Conservation (phyloP, 2,329 filamentous ascomycete species). For the Proliferodiscus dingleyae region DNA sequence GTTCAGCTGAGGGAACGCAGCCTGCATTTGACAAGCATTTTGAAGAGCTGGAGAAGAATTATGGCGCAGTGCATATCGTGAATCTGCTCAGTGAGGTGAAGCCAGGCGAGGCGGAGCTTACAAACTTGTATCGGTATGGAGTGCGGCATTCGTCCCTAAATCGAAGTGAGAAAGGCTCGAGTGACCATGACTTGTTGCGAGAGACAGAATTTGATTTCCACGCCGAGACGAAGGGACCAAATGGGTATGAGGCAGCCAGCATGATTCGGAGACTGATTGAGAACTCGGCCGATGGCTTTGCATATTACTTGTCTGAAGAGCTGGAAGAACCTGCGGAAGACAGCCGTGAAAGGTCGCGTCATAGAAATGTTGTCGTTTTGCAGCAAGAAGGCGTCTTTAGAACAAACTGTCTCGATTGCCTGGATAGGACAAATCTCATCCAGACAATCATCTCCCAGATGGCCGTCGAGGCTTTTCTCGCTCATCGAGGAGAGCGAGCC, state of each 20-base stretch:
- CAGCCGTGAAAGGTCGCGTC: constrained; percentile 33
- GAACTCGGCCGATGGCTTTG: constrained; percentile 77
- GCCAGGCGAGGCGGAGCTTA: constrained; percentile 78
- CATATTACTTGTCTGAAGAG: constrained; percentile 83
- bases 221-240: constrained; percentile 80
- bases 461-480: constrained; percentile 80
- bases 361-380: constrained; percentile 60
- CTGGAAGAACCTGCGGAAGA: constrained; percentile 39
- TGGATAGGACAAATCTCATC: constrained; percentile 92
- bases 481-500: constrained; percentile 64
- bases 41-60: constrained; percentile 75
- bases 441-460: constrained; percentile 94
- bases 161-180: constrained; percentile 48
- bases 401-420: constrained; percentile 92
- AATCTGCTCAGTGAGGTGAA: constrained; percentile 92
- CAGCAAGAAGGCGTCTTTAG: constrained; percentile 95
- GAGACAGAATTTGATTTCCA: constrained; percentile 95
- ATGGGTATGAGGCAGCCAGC: constrained; percentile 85
- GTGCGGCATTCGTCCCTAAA: constrained; percentile 71
- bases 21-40: constrained; percentile 96
- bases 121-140: constrained; percentile 72
- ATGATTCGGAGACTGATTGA: constrained; percentile 76
- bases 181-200: constrained; percentile 69
- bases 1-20: constrained; percentile 85
- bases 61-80: constrained; percentile 87